phyloP scores from a whole-genome alignment of 805 yeast species.

The Pachysolen tannophilus region DNA sequence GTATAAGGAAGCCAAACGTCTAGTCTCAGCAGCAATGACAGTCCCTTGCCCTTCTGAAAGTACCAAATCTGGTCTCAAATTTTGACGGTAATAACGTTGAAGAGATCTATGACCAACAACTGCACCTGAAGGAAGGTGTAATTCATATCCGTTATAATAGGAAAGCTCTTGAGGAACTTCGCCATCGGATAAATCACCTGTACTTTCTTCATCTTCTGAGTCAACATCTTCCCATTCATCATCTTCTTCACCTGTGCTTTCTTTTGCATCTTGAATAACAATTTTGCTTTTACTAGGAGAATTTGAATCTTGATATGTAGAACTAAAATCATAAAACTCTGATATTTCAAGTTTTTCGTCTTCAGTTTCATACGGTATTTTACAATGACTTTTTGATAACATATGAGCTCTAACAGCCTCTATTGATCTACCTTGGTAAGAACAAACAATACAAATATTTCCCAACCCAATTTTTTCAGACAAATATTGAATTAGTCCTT shows the following conservation, averaged over 20 bases:
- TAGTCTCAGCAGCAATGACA: slow-evolving; percentile 67
- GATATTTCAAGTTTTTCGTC: slow-evolving; percentile 71
- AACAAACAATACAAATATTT: slow-evolving; percentile 74
- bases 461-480: slow-evolving; percentile 81
- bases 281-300: slow-evolving; percentile 20
- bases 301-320: slow-evolving; percentile 48
- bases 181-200: slow-evolving; percentile 27
- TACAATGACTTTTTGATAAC: slow-evolving; percentile 77
- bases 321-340: slow-evolving; percentile 76
- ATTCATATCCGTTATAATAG: slow-evolving; percentile 43
- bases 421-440: slow-evolving; percentile 73
- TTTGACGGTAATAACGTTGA: slow-evolving; percentile 65
- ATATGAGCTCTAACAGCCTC: slow-evolving; percentile 90
- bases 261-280: slow-evolving; percentile 21
- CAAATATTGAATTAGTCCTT: slow-evolving; percentile 67
- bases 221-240: slow-evolving; percentile 26
- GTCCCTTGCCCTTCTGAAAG: slow-evolving; percentile 64
- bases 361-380: slow-evolving; percentile 78
- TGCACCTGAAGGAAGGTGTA: slow-evolving; percentile 70
- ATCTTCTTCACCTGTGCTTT: slow-evolving; percentile 21
- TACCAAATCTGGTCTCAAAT: slow-evolving; percentile 38
- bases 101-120: slow-evolving; percentile 78
- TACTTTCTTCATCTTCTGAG: slow-evolving; percentile 20
- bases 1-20: slow-evolving; percentile 37
- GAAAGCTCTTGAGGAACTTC: slow-evolving; percentile 24